These are phyloP conservation scores for Talaromyces albobiverticillius DNA, from an alignment of 2,329 filamentous ascomycete genomes.

Conservation along the genomic window DNA sequence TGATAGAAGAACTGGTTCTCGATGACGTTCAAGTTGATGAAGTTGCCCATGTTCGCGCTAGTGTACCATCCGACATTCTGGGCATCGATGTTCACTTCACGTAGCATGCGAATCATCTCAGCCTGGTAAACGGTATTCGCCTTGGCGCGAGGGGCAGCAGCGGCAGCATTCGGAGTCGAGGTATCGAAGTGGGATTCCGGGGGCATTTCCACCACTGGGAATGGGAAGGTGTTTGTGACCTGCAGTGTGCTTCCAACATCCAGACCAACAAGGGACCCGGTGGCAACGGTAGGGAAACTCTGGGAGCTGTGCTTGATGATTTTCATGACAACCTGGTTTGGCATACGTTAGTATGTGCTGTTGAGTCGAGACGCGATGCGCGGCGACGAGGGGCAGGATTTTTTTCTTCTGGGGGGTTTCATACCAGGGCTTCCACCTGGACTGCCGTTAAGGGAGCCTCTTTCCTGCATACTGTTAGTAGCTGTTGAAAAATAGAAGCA, in stretches of 20 bases:
- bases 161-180: conserved; percentile 68
- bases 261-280: conserved; percentile 90
- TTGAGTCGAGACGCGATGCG: conserved; percentile 19
- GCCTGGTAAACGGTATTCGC: conserved; percentile 83
- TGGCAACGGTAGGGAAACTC: conserved; percentile 82
- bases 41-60: conserved; percentile 98
- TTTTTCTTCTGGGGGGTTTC: conserved; percentile 35
- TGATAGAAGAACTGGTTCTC: conserved; percentile 99
- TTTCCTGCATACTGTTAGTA: conserved; percentile 45
- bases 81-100: conserved; percentile 97
- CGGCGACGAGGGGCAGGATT: conserved; percentile 26
- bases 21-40: conserved; percentile 89
- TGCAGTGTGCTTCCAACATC: conserved; percentile 77
- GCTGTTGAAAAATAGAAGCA: conserved; percentile 17
- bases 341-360: conserved; percentile 23
- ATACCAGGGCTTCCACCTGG: conserved; percentile 90
- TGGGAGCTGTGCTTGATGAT: conserved; percentile 93
- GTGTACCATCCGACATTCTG: conserved; percentile 99
- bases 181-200: conserved; percentile 69
- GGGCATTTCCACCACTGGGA: conserved; percentile 75
- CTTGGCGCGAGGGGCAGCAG: conserved; percentile 88
- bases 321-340: conserved; percentile 82
- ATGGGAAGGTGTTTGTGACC: conserved; percentile 92
- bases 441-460: conserved; percentile 78
- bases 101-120: conserved; percentile 95